phyloP scores from a whole-genome alignment of 345 rosid genomes.

The Moringa oleifera region DNA sequence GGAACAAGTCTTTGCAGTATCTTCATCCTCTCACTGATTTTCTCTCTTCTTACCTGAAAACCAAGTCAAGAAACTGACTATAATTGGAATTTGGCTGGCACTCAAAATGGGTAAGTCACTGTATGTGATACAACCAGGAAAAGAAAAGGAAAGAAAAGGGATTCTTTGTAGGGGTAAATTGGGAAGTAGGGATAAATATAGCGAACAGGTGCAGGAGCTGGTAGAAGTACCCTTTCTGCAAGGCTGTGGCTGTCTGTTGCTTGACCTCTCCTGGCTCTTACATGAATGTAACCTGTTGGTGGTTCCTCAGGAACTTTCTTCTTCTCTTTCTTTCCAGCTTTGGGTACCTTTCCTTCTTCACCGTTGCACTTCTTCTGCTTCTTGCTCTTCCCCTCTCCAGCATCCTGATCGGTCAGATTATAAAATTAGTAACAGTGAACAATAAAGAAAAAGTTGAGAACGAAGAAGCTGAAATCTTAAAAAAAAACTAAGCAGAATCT shows the following conservation, averaged over 20 bases:
- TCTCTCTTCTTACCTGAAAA: conserved; percentile 70
- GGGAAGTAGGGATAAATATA: conserved; percentile 5
- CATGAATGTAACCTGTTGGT: conserved; percentile 66
- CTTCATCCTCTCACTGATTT: conserved; percentile 72
- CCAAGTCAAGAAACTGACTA: no score
- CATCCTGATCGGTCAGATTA: conserved; percentile 36
- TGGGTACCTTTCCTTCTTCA: conserved; percentile 24
- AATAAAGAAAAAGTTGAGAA: not conserved
- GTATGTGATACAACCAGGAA: not conserved
- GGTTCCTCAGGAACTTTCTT: conserved; percentile 34
- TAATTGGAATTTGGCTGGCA: not conserved
- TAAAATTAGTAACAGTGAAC: conserved; percentile 6
- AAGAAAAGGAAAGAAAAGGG: not conserved
- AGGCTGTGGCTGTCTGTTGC: conserved; percentile 76
- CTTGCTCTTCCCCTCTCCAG: conserved; percentile 40
- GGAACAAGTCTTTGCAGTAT: conserved; percentile 60
- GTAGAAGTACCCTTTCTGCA: conserved; percentile 80
- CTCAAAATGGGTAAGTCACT: no score
- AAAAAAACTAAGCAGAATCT: no score
- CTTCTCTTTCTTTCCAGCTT: conserved; percentile 28
- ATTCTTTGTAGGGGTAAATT: conserved; percentile 10
- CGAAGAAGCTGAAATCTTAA: not conserved
- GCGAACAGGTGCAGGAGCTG: no score
- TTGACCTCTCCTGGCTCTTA: conserved; percentile 82
- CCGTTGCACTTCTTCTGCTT: conserved; percentile 38